Percentiles rank a stretch among this genome's conserved stretches.
These are phyloP conservation scores for Phoma herbarum DNA, from an alignment of 2,329 filamentous ascomycete genomes.

Conservation along the genomic window DNA sequence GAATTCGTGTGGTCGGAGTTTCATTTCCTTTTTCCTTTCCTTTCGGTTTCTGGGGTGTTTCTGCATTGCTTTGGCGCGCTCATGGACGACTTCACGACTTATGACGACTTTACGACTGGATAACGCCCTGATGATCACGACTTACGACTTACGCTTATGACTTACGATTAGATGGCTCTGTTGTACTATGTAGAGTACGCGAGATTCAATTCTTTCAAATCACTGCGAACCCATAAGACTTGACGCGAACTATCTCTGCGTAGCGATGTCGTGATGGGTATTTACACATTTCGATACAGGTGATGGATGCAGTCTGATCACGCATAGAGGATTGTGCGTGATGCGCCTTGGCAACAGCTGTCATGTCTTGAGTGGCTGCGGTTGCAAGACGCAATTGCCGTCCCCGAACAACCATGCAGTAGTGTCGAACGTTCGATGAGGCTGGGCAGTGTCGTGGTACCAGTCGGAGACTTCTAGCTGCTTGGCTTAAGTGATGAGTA, in stretches of 20 bases:
- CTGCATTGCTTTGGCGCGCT: conserved; percentile 9
- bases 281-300: not conserved
- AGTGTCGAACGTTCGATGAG: conserved; percentile 1
- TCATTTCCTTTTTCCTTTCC: not conserved
- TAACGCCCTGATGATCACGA: conserved; percentile 21
- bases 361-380: conserved; percentile 37
- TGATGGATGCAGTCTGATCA: conserved; percentile 19
- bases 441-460: conserved; percentile 7
- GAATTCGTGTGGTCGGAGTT: not conserved
- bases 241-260: too few species aligned
- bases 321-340: conserved; percentile 20
- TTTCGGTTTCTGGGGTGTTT: not conserved
- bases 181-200: conserved; percentile 29
- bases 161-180: conserved; percentile 17
- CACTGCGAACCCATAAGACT: not conserved
- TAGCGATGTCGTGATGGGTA: not conserved
- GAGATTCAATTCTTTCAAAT: conserved; percentile 20
- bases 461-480: conserved; percentile 8
- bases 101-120: conserved; percentile 2
- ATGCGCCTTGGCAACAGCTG: conserved; percentile 38
- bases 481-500: not conserved
- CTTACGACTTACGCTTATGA: conserved; percentile 28
- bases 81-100: conserved; percentile 1
- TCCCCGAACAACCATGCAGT: conserved; percentile 11
- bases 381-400: conserved; percentile 7